Evolutionary conservation across 768 basidiomycete genomes (phyloP).

Genomic region (Calocybe gangraenosa): DNA sequence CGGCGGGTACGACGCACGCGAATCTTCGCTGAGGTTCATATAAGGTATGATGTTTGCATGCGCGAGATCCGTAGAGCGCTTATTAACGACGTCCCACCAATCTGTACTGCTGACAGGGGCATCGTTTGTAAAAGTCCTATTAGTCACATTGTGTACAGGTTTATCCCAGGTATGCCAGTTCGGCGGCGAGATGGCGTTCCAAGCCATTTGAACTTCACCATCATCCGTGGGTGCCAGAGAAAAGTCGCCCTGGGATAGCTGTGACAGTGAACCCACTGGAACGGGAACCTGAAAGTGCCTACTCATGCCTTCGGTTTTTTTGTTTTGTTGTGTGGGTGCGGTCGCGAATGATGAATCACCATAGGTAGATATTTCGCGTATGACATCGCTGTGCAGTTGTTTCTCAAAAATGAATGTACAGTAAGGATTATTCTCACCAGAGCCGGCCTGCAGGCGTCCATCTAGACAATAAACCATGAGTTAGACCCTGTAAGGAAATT

Average conservation of each 20-base stretch:
- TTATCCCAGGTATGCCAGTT: too few species aligned
- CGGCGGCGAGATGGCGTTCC: too few species aligned
- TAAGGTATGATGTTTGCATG: too few species aligned
- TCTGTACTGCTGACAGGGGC: too few species aligned
- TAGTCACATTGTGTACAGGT: too few species aligned
- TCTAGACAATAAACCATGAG: conserved; percentile 18
- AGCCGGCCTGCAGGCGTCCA: conserved; percentile 39
- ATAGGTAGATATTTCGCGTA: conserved; percentile 31
- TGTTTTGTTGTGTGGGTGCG: background rate
- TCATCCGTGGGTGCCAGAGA: too few species aligned
- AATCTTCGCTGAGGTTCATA: background rate
- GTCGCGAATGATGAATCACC: conserved; percentile 17
- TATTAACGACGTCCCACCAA: too few species aligned
- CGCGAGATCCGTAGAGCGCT: too few species aligned
- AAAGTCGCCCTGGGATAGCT: background rate
- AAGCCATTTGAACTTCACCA: too few species aligned
- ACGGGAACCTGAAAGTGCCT: background rate
- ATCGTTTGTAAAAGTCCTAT: too few species aligned
- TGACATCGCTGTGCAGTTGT: conserved; percentile 27
- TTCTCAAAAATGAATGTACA: background rate
- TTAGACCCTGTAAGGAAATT: background rate
- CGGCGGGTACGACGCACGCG: background rate
- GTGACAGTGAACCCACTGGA: background rate
- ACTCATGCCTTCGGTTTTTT: background rate
- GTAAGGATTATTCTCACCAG: conserved; percentile 24